Evolutionary conservation across 148 eudicot genomes (phyloP).

Genomic region (Rhododendron molle): DNA sequence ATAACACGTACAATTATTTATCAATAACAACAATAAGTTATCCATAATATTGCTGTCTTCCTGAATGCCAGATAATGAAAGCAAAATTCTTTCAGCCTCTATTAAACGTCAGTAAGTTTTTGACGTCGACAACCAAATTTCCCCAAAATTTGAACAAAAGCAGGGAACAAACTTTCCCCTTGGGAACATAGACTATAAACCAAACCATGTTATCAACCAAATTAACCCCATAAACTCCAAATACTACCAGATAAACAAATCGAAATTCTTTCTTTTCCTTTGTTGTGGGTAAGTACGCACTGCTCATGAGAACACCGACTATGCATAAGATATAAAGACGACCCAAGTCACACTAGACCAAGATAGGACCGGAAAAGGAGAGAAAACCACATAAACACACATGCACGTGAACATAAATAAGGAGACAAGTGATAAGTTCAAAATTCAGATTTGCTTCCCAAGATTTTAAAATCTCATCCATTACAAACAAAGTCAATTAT

Average conservation of each 20-base stretch:
- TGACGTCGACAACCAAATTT: neutral
- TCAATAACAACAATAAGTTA: too few relatives aligned
- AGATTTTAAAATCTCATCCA: neutral
- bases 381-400: neutral
- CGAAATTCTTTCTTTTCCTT: neutral
- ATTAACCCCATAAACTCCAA: neutral
- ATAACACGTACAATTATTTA: neutral
- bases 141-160: neutral
- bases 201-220: neutral
- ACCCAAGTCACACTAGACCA: neutral
- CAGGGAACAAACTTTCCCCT: neutral
- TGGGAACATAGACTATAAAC: neutral
- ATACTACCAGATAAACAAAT: neutral
- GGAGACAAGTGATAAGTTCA: neutral
- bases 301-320: too few relatives aligned
- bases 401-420: neutral
- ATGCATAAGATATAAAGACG: neutral
- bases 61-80: too few relatives aligned
- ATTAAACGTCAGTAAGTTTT: too few relatives aligned
- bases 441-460: slow-evolving; percentile 3
- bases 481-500: neutral
- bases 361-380: neutral
- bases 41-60: too few relatives aligned
- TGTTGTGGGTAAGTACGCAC: neutral
- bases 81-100: too few relatives aligned